Evolutionary conservation across 148 eudicot species (phyloP), one percentile per base, ranked within the genome.

Genomic region (Heliamphora exappendiculata): DNA sequence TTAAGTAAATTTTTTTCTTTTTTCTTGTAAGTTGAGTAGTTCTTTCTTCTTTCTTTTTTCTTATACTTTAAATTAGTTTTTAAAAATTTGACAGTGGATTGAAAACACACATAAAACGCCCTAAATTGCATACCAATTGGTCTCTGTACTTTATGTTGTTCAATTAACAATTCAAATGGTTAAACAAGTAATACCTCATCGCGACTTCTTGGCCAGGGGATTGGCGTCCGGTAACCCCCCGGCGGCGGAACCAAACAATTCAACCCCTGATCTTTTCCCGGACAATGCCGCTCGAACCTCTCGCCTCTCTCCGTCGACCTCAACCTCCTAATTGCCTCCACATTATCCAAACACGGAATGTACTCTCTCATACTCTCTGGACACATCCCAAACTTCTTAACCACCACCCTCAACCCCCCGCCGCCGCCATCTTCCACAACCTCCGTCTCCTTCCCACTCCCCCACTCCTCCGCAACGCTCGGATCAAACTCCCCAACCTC

Each of bases 211-310:
- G 99, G 99, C 97, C 97, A 92, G 0, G 96, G 89, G n/a, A 95
- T 89, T 0, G 93, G 93, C n/a, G 76, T 68, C 68, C 76, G 82
- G 63, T 95, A 95, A 37, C 88, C 89, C 82, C 81, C 86, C 2
- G 97, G 99, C 1, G 94, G 74, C 11, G 93, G 94, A 68, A 95
- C 81, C 84, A 95, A 77, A 79, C 99, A 95, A 77, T 85, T 74
- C 90, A 92, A 79, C 16, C 78, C 92, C 73, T 78, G 73, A 5
- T 88, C 95, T 7, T 77, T 83, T 67, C 80, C 90, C 0, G 96
- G 99, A 69, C 99, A 95, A 91, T 95, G 99, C 81, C 99, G 84
- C 85, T 95, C 99, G 62, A 92, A 95, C 60, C 70, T 89, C 89
- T 95, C 97, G 37, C 99, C 99, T 55, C 73, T 87, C 49, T 86